Percentiles rank a stretch among this genome's conserved stretches.
Evolutionary conservation across 176 grass and related monocot species (phyloP).

Genomic region (Aegilops sharonensis): DNA sequence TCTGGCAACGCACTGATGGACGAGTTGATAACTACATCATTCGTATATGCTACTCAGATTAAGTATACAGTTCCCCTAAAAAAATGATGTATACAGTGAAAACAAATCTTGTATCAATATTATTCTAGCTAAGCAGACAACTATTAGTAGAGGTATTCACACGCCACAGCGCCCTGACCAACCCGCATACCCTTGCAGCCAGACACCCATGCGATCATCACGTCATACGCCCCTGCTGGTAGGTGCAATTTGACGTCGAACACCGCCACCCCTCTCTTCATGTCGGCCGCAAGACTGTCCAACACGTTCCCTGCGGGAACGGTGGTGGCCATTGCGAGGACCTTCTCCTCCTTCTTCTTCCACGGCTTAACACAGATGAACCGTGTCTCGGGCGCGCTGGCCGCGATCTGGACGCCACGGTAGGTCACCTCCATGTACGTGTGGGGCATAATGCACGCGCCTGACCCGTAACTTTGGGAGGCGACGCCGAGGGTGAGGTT

Average conservation of each 20-base stretch:
- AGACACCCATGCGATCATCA: too few relatives aligned
- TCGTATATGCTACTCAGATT: too few relatives aligned
- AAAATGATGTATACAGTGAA: too few relatives aligned
- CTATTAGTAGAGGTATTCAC: too few relatives aligned
- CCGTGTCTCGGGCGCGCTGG: background rate
- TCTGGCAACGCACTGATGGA: too few relatives aligned
- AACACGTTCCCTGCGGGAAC: background rate
- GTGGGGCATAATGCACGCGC: background rate
- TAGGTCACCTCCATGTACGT: background rate
- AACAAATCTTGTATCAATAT: too few relatives aligned
- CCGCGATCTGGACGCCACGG: background rate
- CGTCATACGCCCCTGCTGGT: too few relatives aligned
- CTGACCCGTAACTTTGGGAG: background rate
- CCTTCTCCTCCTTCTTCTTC: background rate
- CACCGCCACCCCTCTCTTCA: background rate
- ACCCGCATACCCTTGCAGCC: too few relatives aligned
- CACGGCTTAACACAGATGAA: background rate
- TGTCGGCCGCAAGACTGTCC: background rate
- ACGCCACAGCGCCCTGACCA: too few relatives aligned
- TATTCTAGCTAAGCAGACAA: too few relatives aligned
- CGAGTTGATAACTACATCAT: too few relatives aligned
- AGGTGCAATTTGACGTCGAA: background rate
- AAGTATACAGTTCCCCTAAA: too few relatives aligned
- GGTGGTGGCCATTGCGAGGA: background rate
- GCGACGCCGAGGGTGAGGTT: background rate